These are phyloP conservation scores for Mallotus repandus DNA, from an alignment of 441 rosid genomes.

Conservation along the genomic window DNA sequence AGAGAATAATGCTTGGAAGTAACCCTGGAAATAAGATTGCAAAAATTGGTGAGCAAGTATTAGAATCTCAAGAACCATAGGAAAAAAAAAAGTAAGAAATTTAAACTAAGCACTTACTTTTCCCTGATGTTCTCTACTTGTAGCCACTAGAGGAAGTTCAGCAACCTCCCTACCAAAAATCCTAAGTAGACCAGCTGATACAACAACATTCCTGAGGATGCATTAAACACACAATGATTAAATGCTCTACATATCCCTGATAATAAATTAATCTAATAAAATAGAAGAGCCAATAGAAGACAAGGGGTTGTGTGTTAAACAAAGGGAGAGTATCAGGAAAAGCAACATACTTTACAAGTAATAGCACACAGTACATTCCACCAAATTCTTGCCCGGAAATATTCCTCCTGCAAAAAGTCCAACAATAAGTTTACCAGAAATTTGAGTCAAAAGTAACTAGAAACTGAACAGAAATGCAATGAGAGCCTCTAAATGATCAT, in stretches of 20 bases:
- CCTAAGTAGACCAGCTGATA: conserved; percentile 93
- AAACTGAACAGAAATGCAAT: neutral
- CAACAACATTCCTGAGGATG: conserved; percentile 66
- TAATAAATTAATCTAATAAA: conserved; percentile 1
- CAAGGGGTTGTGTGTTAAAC: neutral
- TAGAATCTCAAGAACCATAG: conserved; percentile 5
- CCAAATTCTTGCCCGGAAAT: conserved; percentile 96
- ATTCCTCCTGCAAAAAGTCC: conserved; percentile 62
- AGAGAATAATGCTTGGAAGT: conserved; percentile 80
- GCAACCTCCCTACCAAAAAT: conserved; percentile 87
- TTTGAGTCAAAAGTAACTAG: neutral
- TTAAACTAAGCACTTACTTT: conserved; percentile 47
- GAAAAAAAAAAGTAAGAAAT: neutral
- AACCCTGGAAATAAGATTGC: conserved; percentile 50
- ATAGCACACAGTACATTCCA: conserved; percentile 76
- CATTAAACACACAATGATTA: conserved; percentile 20
- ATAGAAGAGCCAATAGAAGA: neutral
- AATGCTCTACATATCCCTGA: neutral
- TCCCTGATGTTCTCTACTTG: conserved; percentile 87
- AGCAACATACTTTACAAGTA: conserved; percentile 63
- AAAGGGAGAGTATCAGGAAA: neutral
- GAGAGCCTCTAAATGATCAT: neutral
- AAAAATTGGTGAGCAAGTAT: conserved; percentile 3
- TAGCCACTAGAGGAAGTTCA: conserved; percentile 98
- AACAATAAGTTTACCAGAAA: conserved; percentile 10